Conservation (phyloP, 1,139 yeast genomes). For the Hansenula lynferdii region DNA sequence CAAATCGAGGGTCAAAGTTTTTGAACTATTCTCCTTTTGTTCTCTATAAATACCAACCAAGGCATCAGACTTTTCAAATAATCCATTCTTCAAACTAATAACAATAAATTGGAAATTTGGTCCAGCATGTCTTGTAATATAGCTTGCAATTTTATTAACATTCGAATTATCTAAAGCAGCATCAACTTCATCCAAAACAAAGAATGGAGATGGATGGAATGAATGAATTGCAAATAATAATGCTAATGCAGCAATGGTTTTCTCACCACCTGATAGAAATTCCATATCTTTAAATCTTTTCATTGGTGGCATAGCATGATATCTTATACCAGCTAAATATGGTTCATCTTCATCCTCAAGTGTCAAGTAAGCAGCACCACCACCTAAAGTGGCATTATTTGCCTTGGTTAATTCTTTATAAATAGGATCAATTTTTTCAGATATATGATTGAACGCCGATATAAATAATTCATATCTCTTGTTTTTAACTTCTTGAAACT, state of each 20-base stretch:
- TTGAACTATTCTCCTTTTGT: conserved; percentile 70
- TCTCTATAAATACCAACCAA: conserved; percentile 92
- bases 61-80: conserved; percentile 86
- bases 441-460: conserved; percentile 72
- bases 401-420: conserved; percentile 81
- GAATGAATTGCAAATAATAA: conserved; percentile 88
- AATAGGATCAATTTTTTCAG: conserved; percentile 67
- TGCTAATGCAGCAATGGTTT: conserved; percentile 94
- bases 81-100: conserved; percentile 81
- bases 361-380: conserved; percentile 90
- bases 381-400: conserved; percentile 56
- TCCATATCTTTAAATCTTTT: conserved; percentile 94
- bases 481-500: conserved; percentile 56
- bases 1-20: conserved; percentile 70
- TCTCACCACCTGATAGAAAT: conserved; percentile 92
- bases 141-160: conserved; percentile 79
- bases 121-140: conserved; percentile 72
- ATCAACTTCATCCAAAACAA: conserved; percentile 94
- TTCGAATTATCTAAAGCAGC: conserved; percentile 94
- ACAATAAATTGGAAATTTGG: conserved; percentile 89
- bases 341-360: conserved; percentile 91
- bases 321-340: conserved; percentile 74
- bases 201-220: conserved; percentile 91
- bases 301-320: conserved; percentile 96
- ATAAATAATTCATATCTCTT: conserved; percentile 60